Evolutionary conservation across 78 protist genomes (phyloP).

Genomic region (Dictyostelium citrinum): DNA sequence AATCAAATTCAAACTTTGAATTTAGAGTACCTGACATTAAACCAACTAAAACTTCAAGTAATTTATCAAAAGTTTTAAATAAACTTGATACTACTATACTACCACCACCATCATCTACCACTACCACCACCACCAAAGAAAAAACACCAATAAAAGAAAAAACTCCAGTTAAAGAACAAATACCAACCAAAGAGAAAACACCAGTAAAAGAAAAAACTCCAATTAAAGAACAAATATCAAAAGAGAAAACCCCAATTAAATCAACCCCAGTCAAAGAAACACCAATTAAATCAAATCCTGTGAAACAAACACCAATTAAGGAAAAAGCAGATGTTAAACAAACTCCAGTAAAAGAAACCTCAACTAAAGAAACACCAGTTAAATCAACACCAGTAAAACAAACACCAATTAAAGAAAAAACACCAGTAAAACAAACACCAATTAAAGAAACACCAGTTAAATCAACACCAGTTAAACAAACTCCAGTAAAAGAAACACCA

Average conservation of each 20-base stretch:
- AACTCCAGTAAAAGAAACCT: not conserved
- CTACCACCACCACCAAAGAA: not conserved
- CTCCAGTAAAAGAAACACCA: not conserved
- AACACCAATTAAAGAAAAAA: not conserved
- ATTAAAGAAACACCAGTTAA: not conserved
- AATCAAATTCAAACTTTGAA: not conserved
- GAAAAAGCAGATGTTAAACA: not conserved
- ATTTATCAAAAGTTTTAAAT: not conserved
- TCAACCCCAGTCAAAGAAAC: not conserved
- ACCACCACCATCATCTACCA: not conserved
- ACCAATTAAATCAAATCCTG: not conserved
- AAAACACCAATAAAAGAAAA: not conserved
- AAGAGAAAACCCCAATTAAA: not conserved
- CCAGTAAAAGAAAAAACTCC: not conserved
- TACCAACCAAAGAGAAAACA: not conserved
- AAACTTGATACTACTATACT: not conserved
- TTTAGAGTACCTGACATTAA: slow-evolving; percentile 10
- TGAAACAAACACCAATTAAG: not conserved
- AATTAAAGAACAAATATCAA: not conserved
- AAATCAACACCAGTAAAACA: not conserved
- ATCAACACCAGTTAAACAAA: not conserved
- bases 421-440: slow-evolving; percentile 2
- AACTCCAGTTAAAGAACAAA: not conserved
- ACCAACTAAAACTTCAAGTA: not conserved
- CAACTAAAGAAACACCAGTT: not conserved